These are phyloP conservation scores for Stereocaulon alpinum DNA, from an alignment of 495 filamentous ascomycete species.

Conservation along the genomic window DNA sequence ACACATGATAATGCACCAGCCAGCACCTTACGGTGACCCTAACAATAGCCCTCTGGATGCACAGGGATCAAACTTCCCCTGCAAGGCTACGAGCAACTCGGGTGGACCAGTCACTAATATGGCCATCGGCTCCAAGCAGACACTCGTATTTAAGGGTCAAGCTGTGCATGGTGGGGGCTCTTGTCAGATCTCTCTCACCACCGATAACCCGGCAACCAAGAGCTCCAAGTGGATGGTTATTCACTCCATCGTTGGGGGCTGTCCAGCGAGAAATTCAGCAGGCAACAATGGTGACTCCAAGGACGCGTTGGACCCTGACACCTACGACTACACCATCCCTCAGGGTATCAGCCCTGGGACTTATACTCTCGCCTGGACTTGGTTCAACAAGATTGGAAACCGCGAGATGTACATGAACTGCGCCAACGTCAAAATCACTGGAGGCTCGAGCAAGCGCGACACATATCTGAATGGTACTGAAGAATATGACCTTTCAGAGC, in stretches of 20 bases:
- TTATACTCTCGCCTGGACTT: conserved; percentile 47
- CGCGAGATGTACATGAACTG: conserved; percentile 56
- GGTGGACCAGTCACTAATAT: conserved; percentile 5
- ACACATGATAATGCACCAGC: conserved; percentile 64
- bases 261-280: conserved; percentile 24
- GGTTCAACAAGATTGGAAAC: conserved; percentile 44
- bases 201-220: conserved; percentile 31
- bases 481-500: conserved; percentile 3
- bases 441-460: conserved; percentile 31
- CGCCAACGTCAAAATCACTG: conserved; percentile 40
- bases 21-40: conserved; percentile 52
- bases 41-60: conserved; percentile 52
- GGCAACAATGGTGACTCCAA: conserved; percentile 30
- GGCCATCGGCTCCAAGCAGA: conserved; percentile 6
- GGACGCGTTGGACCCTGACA: conserved; percentile 19
- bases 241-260: conserved; percentile 33
- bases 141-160: conserved; percentile 18
- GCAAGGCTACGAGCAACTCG: conserved; percentile 38
- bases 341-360: conserved; percentile 44
- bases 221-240: conserved; percentile 29
- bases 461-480: conserved; percentile 4
- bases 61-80: conserved; percentile 64
- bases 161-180: conserved; percentile 26
- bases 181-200: conserved; percentile 38
- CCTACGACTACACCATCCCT: conserved; percentile 56